Evolutionary conservation across 2,329 filamentous ascomycete species (phyloP), one percentile per base, ranked within the genome.

Genomic region (Chaetomium sp.): DNA sequence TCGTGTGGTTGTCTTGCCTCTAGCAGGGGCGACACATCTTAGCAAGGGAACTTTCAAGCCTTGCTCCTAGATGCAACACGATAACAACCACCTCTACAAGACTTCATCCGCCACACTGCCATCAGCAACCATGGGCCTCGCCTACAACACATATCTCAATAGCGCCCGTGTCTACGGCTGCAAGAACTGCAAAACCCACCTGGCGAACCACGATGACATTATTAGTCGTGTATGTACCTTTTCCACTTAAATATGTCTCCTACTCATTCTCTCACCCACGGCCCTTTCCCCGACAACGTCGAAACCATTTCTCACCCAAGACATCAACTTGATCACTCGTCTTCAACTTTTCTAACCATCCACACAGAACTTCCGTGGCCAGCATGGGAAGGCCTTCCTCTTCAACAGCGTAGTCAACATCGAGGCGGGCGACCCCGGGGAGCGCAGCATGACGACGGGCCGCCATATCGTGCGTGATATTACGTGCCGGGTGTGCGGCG

Each of bases 371-470:
- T 99, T 99, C 77, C 90, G 94, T 60, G 94, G 94, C 67, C 92
- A 97, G 72, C 92, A 97, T 72, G 94, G 94, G 69, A 97, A 97
- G 76, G 94, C 94, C 54, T 99, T 91, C 74, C 86, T 99, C 63
- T 97, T 99, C 79, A 88, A 92, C 74, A 84, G 72, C 60, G 94
- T 99, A 54, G 94, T 99, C 72, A 99, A 99, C 74, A 81, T 95
- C 70, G 87, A 85, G 62, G 79, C 85, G 46, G 86, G 87, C 64
- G 88, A 95, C 59, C 82, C 92, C n/a, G 86, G 82, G 69, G 94
- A 99, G 75, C 89, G 94, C 62, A 95, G 88, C 75, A 99, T 99
- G 94, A 99, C 94, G 11, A 99, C 94, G 0, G 94, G 94, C 52
- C 84, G 89, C 53, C 94, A 99, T 72, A 80, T 97, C 55, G 94